Percentiles rank a stretch among this genome's conserved stretches.
Conservation (phyloP, 768 basidiomycete genomes). For the Suillus sp. region DNA sequence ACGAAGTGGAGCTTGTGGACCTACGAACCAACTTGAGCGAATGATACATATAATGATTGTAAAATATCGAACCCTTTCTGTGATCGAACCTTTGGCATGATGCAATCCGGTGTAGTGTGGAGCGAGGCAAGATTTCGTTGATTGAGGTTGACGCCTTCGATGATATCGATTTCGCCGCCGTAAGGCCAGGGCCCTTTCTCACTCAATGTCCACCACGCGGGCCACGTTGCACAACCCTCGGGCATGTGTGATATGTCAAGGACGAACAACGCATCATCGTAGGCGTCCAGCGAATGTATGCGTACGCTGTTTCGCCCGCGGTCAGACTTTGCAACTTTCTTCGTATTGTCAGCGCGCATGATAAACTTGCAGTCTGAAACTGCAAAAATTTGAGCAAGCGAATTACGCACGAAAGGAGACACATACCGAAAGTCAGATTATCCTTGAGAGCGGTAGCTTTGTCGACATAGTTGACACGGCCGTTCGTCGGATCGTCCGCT, state of each 20-base stretch:
- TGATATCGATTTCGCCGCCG: conserved; percentile 63
- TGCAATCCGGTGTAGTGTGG: conserved; percentile 55
- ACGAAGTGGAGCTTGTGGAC: conserved; percentile 43
- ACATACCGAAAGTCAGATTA: conserved; percentile 51
- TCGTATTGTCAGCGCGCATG: conserved; percentile 55
- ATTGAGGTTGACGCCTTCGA: conserved; percentile 60
- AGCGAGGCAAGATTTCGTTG: conserved; percentile 51
- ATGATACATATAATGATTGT: background rate
- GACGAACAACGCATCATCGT: conserved; percentile 48
- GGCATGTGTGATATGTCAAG: conserved; percentile 65
- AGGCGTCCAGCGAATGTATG: conserved; percentile 48
- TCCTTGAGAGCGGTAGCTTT: conserved; percentile 39
- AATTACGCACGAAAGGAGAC: background rate
- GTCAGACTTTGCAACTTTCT: conserved; percentile 35
- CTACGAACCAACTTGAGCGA: conserved; percentile 28
- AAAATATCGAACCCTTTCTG: conserved; percentile 48
- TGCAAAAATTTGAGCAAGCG: background rate
- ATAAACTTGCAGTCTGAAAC: conserved; percentile 41
- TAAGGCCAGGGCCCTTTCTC: conserved; percentile 55
- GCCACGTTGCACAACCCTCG: conserved; percentile 60
- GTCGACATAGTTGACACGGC: conserved; percentile 62
- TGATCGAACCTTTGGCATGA: conserved; percentile 40
- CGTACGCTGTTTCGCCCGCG: conserved; percentile 62
- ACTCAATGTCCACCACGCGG: conserved; percentile 64
- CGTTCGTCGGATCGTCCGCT: conserved; percentile 61